Base-by-base conservation (phyloP, 768 basidiomycete species). In the Pleurotus eryngii region DNA sequence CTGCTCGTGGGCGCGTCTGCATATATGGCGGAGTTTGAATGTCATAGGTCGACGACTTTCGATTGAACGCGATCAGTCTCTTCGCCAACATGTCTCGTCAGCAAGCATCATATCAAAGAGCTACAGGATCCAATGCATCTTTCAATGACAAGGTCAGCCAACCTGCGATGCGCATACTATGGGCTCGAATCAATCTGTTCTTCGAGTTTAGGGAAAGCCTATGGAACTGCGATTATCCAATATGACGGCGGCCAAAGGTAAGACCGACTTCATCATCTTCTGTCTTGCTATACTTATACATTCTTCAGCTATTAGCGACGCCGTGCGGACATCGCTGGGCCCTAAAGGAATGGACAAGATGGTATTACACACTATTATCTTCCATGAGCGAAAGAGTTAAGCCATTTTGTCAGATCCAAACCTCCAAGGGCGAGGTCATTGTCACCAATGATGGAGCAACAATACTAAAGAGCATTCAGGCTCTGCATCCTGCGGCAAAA, bases 311-410 rank as follows among this genome's bases (percentile, higher is more conserved):
- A 97, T 99, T 67, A 94, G 94, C 65, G 95, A 97, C 79, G 96
- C 94, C 53, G 95, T 99, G 43, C 81, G 96, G 65, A 98, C 96
- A 46, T 98, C 95, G 43, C 75, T 99, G 64, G 96, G 96, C 12
- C 96, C 96, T 47, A 86, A 90, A 72, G 96, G 96, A 60, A 99
- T 99, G 96, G 96, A 98, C 77, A 98, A 98, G 80, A 98, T 98
- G 96, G 96, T 91, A 35, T 35, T 35, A 35, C 30, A 35, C 9
- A 9, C 30, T 9, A 35, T 35, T 35, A 35, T 35, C 30, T 35
- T 35, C 30, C 8, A 43, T 60, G 53, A 27, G 49, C 27, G 14
- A 27, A 30, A 27, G 49, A 49, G 30, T 46, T 47, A 18, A 55
- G 30, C 54, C 30, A 45, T 22, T 27, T 14, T 51, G 58, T 37